Base-by-base conservation (phyloP, 352 stramenopile genomes). In the Phytophthora capsici region DNA sequence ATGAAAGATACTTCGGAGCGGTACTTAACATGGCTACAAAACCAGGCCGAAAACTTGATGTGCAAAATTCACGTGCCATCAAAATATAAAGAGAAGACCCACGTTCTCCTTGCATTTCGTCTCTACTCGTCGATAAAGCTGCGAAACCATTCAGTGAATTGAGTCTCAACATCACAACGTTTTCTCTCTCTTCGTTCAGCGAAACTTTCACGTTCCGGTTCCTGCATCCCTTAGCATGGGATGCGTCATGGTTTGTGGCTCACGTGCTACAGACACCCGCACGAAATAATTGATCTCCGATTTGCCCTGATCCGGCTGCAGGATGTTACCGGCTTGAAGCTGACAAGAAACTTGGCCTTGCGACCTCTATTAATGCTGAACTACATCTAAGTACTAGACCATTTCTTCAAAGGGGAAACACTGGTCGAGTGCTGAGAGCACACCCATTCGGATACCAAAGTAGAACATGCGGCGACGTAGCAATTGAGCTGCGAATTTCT, bases 401-500 rank as follows among this genome's bases (percentile, higher is more conserved):
- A 74, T 63, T 2, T 60, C 59, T 10, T 66, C 56, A n/a, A 69
- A 71, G 3, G 49, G 56, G 45, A 63, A 68, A 41, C 76, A 85
- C 38, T 68, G 54, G 17, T 75, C 58, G 12, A 85, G 47, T 4
- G 66, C 58, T 7, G 65, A 70, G 10, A 69, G 40, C 19, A 80
- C 46, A 16, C 56, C 50, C 45, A 75, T 79, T 36, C 56, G 44
- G 30, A 80, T 62, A 10, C 63, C 63, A 47, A 82, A 68, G 53
- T 74, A 80, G 43, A 77, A 75, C 40, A 77, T 66, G 17, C 75
- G 72, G 14, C 75, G 59, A 16, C 72, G 64, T 44, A 84, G 37
- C 26, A 84, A 58, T 1, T 59, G 62, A 22, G 58, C 16, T 9
- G 58, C 55, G 37, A 84, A 84, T 43, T 59, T 64, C 5, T 55